Percentiles rank a stretch among this genome's conserved stretches.
phyloP scores from a whole-genome alignment of 2,329 filamentous ascomycete species.

The Claviceps purpurea region DNA sequence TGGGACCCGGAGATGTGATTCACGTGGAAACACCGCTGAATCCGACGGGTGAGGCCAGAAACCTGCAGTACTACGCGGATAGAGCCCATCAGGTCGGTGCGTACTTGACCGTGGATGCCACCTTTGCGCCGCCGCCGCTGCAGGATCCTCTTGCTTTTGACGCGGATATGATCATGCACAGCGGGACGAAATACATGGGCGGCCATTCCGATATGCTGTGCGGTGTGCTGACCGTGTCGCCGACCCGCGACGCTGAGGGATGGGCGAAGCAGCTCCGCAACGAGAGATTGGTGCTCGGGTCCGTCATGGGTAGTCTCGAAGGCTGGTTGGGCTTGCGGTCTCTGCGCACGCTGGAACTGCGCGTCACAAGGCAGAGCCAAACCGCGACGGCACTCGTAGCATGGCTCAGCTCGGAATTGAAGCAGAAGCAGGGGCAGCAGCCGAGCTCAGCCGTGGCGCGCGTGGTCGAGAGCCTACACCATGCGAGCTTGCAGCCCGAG shows the following conservation, averaged over 20 bases:
- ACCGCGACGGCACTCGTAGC: constrained; percentile 56
- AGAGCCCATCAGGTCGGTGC: constrained; percentile 62
- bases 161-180: constrained; percentile 82
- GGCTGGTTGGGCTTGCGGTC: constrained; percentile 85
- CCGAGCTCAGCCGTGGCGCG: constrained; percentile 29
- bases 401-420: constrained; percentile 50
- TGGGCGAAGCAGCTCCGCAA: constrained; percentile 48
- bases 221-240: constrained; percentile 60
- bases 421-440: constrained; percentile 6
- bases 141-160: constrained; percentile 74
- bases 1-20: constrained; percentile 69
- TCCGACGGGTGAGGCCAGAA: constrained; percentile 68
- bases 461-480: constrained; percentile 49
- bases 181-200: constrained; percentile 90
- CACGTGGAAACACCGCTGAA: constrained; percentile 93
- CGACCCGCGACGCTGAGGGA: constrained; percentile 21
- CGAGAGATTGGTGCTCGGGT: constrained; percentile 68
- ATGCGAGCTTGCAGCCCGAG: constrained; percentile 67
- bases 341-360: constrained; percentile 71
- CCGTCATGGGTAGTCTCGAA: constrained; percentile 79
- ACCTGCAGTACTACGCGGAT: constrained; percentile 58
- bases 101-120: constrained; percentile 72
- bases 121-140: constrained; percentile 82
- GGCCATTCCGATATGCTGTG: constrained; percentile 91
- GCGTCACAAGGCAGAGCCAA: constrained; percentile 62